Evolutionary conservation across 352 stramenopile genomes (phyloP).

Genomic region (Phytophthora cryptogea): DNA sequence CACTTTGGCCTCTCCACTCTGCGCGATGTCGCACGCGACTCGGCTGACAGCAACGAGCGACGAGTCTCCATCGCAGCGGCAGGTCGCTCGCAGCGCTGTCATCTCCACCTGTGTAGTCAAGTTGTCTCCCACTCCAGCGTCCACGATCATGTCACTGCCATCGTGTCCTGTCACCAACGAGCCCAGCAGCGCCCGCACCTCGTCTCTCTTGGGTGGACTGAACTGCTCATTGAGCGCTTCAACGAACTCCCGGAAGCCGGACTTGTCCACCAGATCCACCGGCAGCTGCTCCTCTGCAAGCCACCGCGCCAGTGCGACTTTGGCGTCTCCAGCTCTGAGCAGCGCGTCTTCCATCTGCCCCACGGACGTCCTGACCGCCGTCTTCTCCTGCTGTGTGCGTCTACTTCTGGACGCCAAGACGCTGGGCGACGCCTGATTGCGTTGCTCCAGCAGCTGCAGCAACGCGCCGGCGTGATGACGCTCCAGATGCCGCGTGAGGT

Average conservation of each 20-base stretch:
- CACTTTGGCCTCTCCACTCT: constrained; percentile 37
- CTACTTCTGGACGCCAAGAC: constrained; percentile 8
- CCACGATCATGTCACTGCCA: constrained; percentile 11
- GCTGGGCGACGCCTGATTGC: constrained; percentile 29
- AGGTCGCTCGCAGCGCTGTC: constrained; percentile 40
- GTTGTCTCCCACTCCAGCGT: neutral
- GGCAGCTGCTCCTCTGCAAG: constrained; percentile 52
- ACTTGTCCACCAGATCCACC: constrained; percentile 42
- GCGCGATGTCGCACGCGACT: constrained; percentile 32
- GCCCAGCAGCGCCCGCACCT: constrained; percentile 34
- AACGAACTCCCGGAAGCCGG: constrained; percentile 43
- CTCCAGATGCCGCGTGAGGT: constrained; percentile 65
- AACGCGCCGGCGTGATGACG: constrained; percentile 53
- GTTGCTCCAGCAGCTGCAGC: constrained; percentile 57
- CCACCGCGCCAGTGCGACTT: constrained; percentile 44
- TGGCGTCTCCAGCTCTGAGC: constrained; percentile 32
- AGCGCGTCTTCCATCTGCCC: constrained; percentile 12
- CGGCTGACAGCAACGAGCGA: constrained; percentile 31
- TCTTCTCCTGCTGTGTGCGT: constrained; percentile 22
- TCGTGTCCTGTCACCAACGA: constrained; percentile 16
- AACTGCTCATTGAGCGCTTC: constrained; percentile 44
- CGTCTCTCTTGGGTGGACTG: constrained; percentile 25
- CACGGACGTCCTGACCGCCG: constrained; percentile 9
- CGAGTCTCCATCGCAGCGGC: constrained; percentile 37
- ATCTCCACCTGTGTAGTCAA: constrained; percentile 22